Conservation (phyloP, 2,329 filamentous ascomycete species). For the Diaporthe helianthi region DNA sequence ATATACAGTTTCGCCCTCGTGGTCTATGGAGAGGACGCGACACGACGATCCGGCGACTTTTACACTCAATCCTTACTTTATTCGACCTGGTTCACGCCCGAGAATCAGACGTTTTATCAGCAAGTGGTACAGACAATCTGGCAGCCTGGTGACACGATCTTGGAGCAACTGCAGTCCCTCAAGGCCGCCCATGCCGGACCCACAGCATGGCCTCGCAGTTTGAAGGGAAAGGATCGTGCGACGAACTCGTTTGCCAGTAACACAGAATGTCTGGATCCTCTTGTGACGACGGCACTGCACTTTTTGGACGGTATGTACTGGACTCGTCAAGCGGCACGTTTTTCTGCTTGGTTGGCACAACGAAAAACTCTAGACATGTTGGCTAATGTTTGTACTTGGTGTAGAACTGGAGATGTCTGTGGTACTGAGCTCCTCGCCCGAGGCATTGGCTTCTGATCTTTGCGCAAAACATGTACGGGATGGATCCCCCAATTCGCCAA, state of each 20-base stretch:
- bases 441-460: conserved; percentile 50
- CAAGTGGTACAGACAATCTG: conserved; percentile 56
- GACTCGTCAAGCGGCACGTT: background rate
- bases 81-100: conserved; percentile 46
- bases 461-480: conserved; percentile 51
- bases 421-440: conserved; percentile 44
- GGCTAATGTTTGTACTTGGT: background rate
- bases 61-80: conserved; percentile 58
- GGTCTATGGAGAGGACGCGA: conserved; percentile 49
- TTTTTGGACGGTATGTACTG: conserved; percentile 58
- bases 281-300: conserved; percentile 51
- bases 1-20: conserved; percentile 58
- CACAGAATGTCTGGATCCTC: conserved; percentile 43
- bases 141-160: conserved; percentile 50
- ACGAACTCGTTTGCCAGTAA: conserved; percentile 29
- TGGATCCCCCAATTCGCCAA: conserved; percentile 37
- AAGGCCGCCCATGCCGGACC: conserved; percentile 35
- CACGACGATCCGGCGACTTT: conserved; percentile 46
- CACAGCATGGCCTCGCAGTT: conserved; percentile 39
- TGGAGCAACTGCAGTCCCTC: conserved; percentile 42
- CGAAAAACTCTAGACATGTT: background rate
- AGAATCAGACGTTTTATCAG: conserved; percentile 49
- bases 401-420: conserved; percentile 57
- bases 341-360: background rate
- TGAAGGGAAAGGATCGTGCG: conserved; percentile 53